phyloP scores from a whole-genome alignment of 768 basidiomycete genomes.

The Filobasidium floriforme region DNA sequence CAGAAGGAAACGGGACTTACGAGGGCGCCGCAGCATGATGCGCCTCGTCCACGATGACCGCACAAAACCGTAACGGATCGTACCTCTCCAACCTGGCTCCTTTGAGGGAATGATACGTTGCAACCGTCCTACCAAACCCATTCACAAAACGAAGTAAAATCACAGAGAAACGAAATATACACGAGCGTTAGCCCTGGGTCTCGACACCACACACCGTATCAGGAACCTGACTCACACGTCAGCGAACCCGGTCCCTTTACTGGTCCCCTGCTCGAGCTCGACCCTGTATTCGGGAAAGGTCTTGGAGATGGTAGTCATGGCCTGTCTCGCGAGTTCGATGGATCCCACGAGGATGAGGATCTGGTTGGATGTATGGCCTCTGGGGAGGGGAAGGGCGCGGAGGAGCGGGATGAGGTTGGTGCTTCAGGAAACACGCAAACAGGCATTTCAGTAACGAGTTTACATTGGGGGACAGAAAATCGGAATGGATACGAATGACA shows the following conservation, averaged over 20 bases:
- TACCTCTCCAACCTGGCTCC: slow-evolving; percentile 65
- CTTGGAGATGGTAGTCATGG: slow-evolving; percentile 61
- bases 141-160: too few relatives aligned
- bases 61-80: slow-evolving; percentile 58
- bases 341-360: slow-evolving; percentile 82
- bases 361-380: slow-evolving; percentile 47
- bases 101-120: slow-evolving; percentile 58
- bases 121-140: slow-evolving; percentile 39
- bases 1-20: slow-evolving; percentile 48
- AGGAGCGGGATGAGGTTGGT: slow-evolving; percentile 22
- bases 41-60: slow-evolving; percentile 82
- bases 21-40: slow-evolving; percentile 92
- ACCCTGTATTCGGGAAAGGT: slow-evolving; percentile 68
- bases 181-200: background rate
- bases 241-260: slow-evolving; percentile 68
- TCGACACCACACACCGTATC: background rate
- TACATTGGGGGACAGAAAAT: too few relatives aligned
- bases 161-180: too few relatives aligned
- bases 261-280: slow-evolving; percentile 82
- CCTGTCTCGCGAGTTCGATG: slow-evolving; percentile 80
- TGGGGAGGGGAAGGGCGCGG: slow-evolving; percentile 36
- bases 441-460: too few relatives aligned
- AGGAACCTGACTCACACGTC: slow-evolving; percentile 72
- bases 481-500: background rate
- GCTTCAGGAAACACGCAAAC: too few relatives aligned